Percentiles rank a stretch among this genome's conserved stretches.
These are phyloP conservation scores for Trichosanthes cucumerina DNA, from an alignment of 306 rosid genomes.

Conservation along the genomic window DNA sequence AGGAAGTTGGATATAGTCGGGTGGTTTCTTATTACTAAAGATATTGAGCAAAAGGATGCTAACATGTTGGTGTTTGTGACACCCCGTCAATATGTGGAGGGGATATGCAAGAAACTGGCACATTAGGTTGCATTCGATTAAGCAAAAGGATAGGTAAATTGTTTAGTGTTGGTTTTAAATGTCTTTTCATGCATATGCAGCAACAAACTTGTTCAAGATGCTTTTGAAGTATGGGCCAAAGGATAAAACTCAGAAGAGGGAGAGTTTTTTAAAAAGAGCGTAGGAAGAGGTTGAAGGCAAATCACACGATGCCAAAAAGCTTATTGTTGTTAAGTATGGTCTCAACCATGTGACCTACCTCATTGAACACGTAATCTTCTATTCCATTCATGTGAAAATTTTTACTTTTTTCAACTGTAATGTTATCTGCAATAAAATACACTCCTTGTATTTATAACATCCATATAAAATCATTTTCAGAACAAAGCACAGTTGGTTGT, in stretches of 20 bases:
- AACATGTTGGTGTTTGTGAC: no score
- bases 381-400: no score
- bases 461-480: slow-evolving; percentile 18
- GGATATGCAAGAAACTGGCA: no score
- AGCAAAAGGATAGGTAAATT: no score
- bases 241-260: slow-evolving; percentile 64
- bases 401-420: not conserved
- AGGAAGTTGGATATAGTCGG: no score
- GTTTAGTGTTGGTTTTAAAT: not conserved
- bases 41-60: no score
- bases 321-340: no score
- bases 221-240: slow-evolving; percentile 68
- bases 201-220: slow-evolving; percentile 59
- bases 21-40: no score
- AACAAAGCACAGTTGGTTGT: slow-evolving; percentile 68
- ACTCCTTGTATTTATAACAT: not conserved
- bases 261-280: slow-evolving; percentile 55
- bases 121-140: no score
- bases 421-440: not conserved
- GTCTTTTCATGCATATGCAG: slow-evolving; percentile 20
- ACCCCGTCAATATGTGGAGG: no score
- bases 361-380: no score
- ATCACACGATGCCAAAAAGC: slow-evolving; percentile 39
- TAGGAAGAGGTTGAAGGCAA: slow-evolving; percentile 63
- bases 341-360: no score